Percentiles rank a stretch among this genome's conserved stretches.
Conservation (phyloP, 257 asterid species). For the Fraxinus pennsylvanica region DNA sequence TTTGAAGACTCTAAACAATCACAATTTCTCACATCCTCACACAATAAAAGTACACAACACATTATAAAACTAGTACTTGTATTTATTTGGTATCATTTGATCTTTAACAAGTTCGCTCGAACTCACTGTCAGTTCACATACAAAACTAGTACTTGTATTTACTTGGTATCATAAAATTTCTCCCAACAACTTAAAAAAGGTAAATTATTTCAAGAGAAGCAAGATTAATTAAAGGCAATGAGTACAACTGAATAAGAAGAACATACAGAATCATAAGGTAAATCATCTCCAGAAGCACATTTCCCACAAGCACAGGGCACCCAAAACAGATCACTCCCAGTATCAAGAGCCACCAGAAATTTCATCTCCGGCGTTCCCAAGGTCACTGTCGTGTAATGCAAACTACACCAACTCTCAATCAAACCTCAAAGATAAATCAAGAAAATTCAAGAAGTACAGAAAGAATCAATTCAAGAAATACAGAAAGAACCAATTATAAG, state of each 20-base stretch:
- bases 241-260: constrained; percentile 5
- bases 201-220: neutral
- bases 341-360: constrained; percentile 90
- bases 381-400: constrained; percentile 79
- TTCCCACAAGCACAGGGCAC: constrained; percentile 69
- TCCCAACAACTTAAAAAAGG: neutral
- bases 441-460: constrained; percentile 4
- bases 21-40: neutral
- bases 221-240: neutral
- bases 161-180: neutral
- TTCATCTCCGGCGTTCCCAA: constrained; percentile 77
- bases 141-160: neutral
- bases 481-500: neutral
- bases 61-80: neutral
- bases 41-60: neutral
- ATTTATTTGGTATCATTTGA: neutral
- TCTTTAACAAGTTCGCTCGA: neutral
- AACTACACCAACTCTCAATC: constrained; percentile 44
- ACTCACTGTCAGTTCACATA: neutral
- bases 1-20: too few species aligned
- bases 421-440: constrained; percentile 23
- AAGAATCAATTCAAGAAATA: neutral
- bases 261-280: constrained; percentile 57
- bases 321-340: constrained; percentile 90
- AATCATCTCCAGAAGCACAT: constrained; percentile 57